These are phyloP conservation scores for Mucor plumbeus DNA, from an alignment of 371 early-diverging fungal species.

Conservation along the genomic window DNA sequence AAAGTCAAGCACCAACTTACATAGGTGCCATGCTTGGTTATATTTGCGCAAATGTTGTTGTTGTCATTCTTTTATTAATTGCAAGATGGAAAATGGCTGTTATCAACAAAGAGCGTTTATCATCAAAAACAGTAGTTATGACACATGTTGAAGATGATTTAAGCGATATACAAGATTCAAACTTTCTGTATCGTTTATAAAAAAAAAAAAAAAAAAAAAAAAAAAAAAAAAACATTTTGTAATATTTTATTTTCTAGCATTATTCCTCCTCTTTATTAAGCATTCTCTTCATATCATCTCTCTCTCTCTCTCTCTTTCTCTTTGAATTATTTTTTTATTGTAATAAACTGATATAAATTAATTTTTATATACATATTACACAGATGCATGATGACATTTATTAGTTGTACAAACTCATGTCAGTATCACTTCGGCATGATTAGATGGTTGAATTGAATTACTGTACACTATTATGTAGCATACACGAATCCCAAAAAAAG, in stretches of 20 bases:
- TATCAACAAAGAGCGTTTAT: constrained; percentile 28
- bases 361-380: neutral
- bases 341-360: neutral
- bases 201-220: neutral
- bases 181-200: constrained; percentile 46
- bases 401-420: neutral
- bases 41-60: constrained; percentile 28
- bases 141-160: constrained; percentile 43
- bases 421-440: neutral
- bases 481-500: no score
- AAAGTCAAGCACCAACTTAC: constrained; percentile 21
- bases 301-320: no score
- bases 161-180: constrained; percentile 46
- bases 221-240: neutral
- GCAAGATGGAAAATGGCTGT: constrained; percentile 33
- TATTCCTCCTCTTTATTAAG: neutral
- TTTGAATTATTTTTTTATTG: no score
- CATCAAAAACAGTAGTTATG: constrained; percentile 8
- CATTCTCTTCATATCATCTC: neutral
- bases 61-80: constrained; percentile 24
- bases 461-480: no score
- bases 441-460: neutral
- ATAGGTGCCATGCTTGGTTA: constrained; percentile 33
- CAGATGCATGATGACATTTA: neutral
- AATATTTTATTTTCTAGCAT: neutral